Evolutionary conservation across 176 grass and related monocot species (phyloP), one percentile per base, ranked within the genome.

Genomic region (Puccinellia tenuiflora): DNA sequence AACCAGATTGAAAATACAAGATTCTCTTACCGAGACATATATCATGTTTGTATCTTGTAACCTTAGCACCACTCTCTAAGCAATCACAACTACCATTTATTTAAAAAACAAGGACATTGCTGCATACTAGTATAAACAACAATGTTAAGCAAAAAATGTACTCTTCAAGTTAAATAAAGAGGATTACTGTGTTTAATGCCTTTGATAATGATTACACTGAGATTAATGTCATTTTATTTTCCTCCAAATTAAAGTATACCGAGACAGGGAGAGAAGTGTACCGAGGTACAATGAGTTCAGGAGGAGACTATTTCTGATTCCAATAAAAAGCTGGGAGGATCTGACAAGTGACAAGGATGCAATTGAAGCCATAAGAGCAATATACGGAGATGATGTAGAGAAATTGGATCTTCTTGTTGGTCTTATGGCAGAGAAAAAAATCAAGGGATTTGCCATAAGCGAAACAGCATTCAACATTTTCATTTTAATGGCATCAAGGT

Each of bases 341-440:
- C 73, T 89, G 17, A 92, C 90, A 7, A 75, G 75, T 79, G 90
- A 92, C 66, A 21, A 80, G 59, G 90, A 92, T 60, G 79, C 86
- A 59, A 48, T 92, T 11, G 20, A 76, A 69, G 31, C 60, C 15
- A 72, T 92, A 67, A 79, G 29, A 68, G 78, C 77, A 83, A 62
- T 92, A 68, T 92, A 89, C 20, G 90, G 86, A 43, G 90, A 92
- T 24, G 74, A 92, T 43, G 83, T 88, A 26, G 90, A 92, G 83
- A 92, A 92, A 75, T 79, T 88, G 83, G 90, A 92, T 79, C 83
- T 88, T 61, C 90, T 92, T 21, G 83, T 92, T 52, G 90, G 90
- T 56, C 82, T 92, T 28, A 86, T 92, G 90, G 90, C 90, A 59
- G 90, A 92, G 90, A 88, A 88, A 75, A 88, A 92, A 54, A 88